A percentile compares a stretch with the other conserved stretches of the same genome.
Conservation (phyloP, 1,284 basidiomycete genomes). For the Testicularia cyperi region DNA sequence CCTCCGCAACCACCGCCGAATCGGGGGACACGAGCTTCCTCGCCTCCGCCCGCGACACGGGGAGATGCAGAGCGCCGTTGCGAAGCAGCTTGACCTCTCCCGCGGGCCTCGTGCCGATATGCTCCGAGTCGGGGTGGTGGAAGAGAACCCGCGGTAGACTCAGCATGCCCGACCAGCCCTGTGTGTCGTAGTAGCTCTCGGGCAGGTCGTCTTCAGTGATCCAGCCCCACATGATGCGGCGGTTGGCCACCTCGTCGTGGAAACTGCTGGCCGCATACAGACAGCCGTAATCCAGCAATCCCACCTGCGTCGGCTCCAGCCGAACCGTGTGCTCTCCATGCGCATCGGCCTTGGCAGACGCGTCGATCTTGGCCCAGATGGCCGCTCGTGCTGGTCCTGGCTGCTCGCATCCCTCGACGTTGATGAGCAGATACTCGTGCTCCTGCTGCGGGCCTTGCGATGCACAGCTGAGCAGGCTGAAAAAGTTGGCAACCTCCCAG, state of each 20-base stretch:
- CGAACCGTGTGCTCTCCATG: conserved; percentile 6
- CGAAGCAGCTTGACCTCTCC: conserved; percentile 23
- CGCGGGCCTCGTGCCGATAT: conserved; percentile 28
- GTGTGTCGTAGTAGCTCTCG: conserved; percentile 30
- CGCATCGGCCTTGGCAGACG: background rate
- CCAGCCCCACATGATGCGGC: conserved; percentile 49
- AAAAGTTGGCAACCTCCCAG: conserved; percentile 50
- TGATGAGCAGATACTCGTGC: conserved; percentile 35
- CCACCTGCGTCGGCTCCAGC: conserved; percentile 13
- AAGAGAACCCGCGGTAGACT: conserved; percentile 41
- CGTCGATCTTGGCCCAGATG: conserved; percentile 20
- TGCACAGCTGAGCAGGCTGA: conserved; percentile 8
- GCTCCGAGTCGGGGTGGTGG: conserved; percentile 15
- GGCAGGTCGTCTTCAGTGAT: conserved; percentile 46
- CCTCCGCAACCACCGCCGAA: background rate
- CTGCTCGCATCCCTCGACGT: conserved; percentile 33
- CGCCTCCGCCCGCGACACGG: background rate
- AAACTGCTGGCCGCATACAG: conserved; percentile 45
- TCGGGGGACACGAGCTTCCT: background rate
- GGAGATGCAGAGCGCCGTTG: conserved; percentile 4
- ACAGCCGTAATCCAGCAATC: conserved; percentile 40
- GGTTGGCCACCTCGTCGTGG: conserved; percentile 20
- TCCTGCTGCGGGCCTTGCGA: background rate
- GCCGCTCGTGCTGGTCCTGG: conserved; percentile 27
- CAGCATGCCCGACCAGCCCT: conserved; percentile 45